phyloP scores from a whole-genome alignment of 805 yeast species.

The Cyberlindnera euphorbiiphila region DNA sequence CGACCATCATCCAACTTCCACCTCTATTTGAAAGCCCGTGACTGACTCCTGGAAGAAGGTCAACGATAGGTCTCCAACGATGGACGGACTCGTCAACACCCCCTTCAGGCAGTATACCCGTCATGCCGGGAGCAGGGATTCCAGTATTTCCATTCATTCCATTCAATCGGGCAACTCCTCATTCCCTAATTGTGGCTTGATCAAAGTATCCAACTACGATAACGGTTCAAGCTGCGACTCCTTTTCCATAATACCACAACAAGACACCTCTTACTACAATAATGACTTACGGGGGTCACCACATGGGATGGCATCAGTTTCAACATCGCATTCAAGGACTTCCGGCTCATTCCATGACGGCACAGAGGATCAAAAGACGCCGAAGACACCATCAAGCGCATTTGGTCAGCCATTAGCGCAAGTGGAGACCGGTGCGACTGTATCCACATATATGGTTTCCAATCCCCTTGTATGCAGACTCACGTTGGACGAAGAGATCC shows the following conservation, averaged over 20 bases:
- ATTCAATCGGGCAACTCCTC: slow-evolving; percentile 12
- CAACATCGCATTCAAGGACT: slow-evolving; percentile 4
- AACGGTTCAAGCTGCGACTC: slow-evolving; percentile 22
- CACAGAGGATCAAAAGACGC: slow-evolving; percentile 2
- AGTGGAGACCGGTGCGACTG: not conserved
- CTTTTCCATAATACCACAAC: slow-evolving; percentile 11
- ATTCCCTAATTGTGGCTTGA: slow-evolving; percentile 22
- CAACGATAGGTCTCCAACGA: slow-evolving; percentile 1
- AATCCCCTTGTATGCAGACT: not conserved
- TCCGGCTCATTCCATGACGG: slow-evolving; percentile 2
- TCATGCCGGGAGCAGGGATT: slow-evolving; percentile 4
- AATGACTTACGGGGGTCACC: slow-evolving; percentile 8
- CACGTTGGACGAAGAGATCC: slow-evolving; percentile 8
- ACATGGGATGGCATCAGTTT: slow-evolving; percentile 1
- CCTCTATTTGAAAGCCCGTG: too few relatives aligned
- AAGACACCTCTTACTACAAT: slow-evolving; percentile 8
- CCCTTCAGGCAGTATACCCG: slow-evolving; percentile 1
- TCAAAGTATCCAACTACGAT: slow-evolving; percentile 23
- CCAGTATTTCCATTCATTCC: slow-evolving; percentile 8
- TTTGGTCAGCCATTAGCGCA: slow-evolving; percentile 7
- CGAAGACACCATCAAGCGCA: slow-evolving; percentile 9
- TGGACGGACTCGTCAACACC: too few relatives aligned
- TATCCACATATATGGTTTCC: not conserved
- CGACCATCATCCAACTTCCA: too few relatives aligned
- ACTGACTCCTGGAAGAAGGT: too few relatives aligned